phyloP scores from a whole-genome alignment of 331 rosid genomes.

The Saraca asoca region DNA sequence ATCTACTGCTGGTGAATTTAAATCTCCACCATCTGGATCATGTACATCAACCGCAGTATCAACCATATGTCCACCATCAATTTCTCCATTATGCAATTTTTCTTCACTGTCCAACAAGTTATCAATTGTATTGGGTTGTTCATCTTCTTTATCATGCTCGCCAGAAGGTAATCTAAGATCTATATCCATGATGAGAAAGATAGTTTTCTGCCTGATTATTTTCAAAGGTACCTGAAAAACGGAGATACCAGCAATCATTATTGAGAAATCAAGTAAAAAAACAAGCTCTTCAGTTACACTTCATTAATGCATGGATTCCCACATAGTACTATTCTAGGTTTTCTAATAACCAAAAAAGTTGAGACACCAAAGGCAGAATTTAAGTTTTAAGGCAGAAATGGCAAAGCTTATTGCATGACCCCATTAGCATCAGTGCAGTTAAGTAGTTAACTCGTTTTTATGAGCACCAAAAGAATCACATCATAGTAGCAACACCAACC shows the following conservation, averaged over 20 bases:
- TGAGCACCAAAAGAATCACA: neutral
- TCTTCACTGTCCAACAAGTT: conserved; percentile 77
- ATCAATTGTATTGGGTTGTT: conserved; percentile 71
- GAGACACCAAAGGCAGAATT: too few relatives aligned
- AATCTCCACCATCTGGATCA: conserved; percentile 76
- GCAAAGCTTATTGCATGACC: neutral
- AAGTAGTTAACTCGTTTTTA: conserved; percentile 1
- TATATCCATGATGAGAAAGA: conserved; percentile 70
- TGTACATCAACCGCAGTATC: conserved; percentile 58
- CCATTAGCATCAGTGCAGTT: conserved; percentile 8
- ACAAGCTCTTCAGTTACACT: conserved; percentile 5
- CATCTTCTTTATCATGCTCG: conserved; percentile 78
- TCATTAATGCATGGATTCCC: conserved; percentile 9
- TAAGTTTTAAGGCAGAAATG: conserved; percentile 13
- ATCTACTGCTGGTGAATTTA: conserved; percentile 69
- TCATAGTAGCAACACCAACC: neutral
- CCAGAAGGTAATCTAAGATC: conserved; percentile 96
- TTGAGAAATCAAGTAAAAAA: conserved; percentile 23
- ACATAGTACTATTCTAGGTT: conserved; percentile 14
- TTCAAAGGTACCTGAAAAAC: conserved; percentile 56
- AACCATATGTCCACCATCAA: conserved; percentile 62
- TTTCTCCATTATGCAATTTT: conserved; percentile 73
- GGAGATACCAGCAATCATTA: conserved; percentile 32
- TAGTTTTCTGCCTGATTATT: conserved; percentile 41
- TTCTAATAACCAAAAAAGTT: conserved; percentile 21